Base-by-base conservation (phyloP, 2,329 filamentous ascomycete species). In the Shiraia bambusicola region DNA sequence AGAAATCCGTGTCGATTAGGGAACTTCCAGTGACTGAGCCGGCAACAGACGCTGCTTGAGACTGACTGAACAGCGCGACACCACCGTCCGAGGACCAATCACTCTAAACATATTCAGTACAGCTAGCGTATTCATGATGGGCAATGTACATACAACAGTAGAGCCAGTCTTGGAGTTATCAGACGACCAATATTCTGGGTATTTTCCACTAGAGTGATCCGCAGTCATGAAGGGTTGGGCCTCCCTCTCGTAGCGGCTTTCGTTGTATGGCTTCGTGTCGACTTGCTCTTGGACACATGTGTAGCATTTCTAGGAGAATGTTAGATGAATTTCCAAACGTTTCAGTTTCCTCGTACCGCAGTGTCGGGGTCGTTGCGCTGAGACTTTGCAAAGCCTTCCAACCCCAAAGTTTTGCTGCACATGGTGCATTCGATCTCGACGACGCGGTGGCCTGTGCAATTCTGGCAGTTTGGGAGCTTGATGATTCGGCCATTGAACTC, bases 311-410 rank as follows among this genome's bases (percentile, higher is more conserved):
- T 63, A 12, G 5, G 13, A 2, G 2, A 8, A 6, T 5, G 33
- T 63, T 25, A 60, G 49, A 28, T 14, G 15, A 28, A 13, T 14
- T 11, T 8, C n/a, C 22, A 19, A 24, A 3, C 4, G 11, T 8
- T 10, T 1, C 28, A n/a, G 12, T 4, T n/a, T 6, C 24, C 14
- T 64, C 74, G 46, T 71, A 77, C 76, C 17, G 71, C 72, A 28
- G 52, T 56, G 42, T 75, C 76, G 1, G 70, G 67, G 28, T 73
- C 70, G 19, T 56, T 63, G 11, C 77, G 69, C 61, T 78, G 73
- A 6, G 51, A 50, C 48, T 77, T 80, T 13, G 73, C 71, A 49
- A 80, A 82, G 0, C 66, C 64, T 5, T 76, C 71, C 2, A 79
- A 42, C 0, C 69, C 63, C 51, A 78, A 78, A 2, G 62, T 69